Percentiles rank a stretch among this genome's conserved stretches.
phyloP scores from a whole-genome alignment of 202 grass and related monocot genomes.

The Bolboschoenoplectus hybrid region DNA sequence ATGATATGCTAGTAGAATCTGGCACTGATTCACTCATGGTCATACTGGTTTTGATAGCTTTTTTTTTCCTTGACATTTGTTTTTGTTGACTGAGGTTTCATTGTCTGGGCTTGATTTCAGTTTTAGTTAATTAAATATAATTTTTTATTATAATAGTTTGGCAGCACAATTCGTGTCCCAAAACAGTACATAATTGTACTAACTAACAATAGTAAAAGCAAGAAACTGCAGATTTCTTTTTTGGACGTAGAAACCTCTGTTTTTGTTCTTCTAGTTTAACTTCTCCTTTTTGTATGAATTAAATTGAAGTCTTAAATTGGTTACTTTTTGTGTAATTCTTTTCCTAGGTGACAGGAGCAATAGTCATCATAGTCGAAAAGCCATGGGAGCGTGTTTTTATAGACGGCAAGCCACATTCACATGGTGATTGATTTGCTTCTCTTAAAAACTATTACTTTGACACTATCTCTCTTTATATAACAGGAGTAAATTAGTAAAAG shows the following conservation, averaged over 20 bases:
- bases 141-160: background rate
- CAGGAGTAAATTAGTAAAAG: background rate
- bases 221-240: background rate
- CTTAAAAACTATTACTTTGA: constrained; percentile 10
- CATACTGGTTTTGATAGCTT: background rate
- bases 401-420: constrained; percentile 73
- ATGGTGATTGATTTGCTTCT: constrained; percentile 52
- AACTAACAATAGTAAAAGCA: background rate
- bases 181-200: background rate
- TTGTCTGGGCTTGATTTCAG: background rate
- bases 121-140: background rate
- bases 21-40: background rate
- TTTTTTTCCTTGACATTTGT: background rate
- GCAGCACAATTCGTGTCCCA: background rate
- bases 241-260: background rate
- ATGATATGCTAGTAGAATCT: background rate
- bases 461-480: constrained; percentile 15
- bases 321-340: background rate
- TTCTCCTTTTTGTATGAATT: background rate
- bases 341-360: constrained; percentile 64
- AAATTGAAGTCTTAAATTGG: background rate
- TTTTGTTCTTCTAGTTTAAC: background rate
- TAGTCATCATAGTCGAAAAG: constrained; percentile 70
- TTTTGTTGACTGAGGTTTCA: background rate
- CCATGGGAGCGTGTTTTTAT: constrained; percentile 87